A percentile compares a stretch with the other conserved stretches of the same genome.
Evolutionary conservation across 2,329 filamentous ascomycete genomes (phyloP).

Genomic region (Fusarium luffae): DNA sequence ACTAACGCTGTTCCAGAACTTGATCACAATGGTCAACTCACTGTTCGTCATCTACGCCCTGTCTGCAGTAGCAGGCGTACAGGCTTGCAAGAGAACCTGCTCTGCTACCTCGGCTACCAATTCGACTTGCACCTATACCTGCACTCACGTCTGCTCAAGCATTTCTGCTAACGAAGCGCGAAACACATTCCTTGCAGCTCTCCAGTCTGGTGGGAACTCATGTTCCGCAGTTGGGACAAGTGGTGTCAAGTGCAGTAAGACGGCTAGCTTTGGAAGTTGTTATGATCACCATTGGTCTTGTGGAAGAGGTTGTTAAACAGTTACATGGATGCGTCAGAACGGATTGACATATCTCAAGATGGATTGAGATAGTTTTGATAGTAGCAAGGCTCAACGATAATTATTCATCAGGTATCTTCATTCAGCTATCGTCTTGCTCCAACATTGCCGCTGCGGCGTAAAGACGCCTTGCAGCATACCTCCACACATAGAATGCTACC

Average conservation of each 20-base stretch:
- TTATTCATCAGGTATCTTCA: too few relatives aligned
- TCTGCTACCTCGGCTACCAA: not conserved
- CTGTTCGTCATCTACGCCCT: not conserved
- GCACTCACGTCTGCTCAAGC: not conserved
- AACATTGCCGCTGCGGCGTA: too few relatives aligned
- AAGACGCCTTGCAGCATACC: too few relatives aligned
- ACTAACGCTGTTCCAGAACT: rapidly evolving
- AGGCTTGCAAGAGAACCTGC: constrained; percentile 10
- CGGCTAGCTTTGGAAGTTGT: constrained; percentile 7
- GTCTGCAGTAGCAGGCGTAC: not conserved
- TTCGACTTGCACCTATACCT: constrained; percentile 4
- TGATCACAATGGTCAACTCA: not conserved
- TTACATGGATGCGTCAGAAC: too few relatives aligned
- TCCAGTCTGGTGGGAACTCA: not conserved
- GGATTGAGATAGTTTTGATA: too few relatives aligned
- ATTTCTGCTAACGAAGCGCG: not conserved
- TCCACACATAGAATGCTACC: too few relatives aligned
- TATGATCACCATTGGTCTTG: constrained; percentile 13
- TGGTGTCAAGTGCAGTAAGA: constrained; percentile 1
- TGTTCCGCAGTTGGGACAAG: constrained; percentile 3
- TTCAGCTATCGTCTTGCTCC: too few relatives aligned
- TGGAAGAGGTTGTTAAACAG: not conserved
- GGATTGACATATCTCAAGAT: too few relatives aligned
- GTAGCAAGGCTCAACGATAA: too few relatives aligned
- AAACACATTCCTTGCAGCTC: not conserved